Evolutionary conservation across 2,329 filamentous ascomycete genomes (phyloP).

Genomic region (Akanthomyces uredinophilus): DNA sequence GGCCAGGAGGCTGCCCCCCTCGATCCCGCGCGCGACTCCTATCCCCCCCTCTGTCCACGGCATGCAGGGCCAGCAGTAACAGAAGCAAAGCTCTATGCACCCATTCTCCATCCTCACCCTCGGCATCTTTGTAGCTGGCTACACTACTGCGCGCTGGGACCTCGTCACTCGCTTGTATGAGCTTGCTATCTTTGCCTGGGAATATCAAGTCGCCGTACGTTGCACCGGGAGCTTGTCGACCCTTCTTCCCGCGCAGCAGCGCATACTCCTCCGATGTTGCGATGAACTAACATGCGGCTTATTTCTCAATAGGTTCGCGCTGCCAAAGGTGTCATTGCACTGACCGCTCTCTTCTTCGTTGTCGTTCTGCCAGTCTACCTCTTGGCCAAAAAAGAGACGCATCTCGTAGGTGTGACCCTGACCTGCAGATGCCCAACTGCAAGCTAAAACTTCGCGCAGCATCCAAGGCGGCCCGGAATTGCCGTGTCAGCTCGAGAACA

Average conservation of each 20-base stretch:
- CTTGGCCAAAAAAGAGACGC: constrained; percentile 73
- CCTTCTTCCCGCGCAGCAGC: background rate
- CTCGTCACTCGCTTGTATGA: constrained; percentile 96
- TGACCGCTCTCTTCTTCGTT: constrained; percentile 80
- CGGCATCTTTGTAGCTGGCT: constrained; percentile 98
- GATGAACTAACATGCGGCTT: constrained; percentile 1
- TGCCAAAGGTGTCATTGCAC: constrained; percentile 74
- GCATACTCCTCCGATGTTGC: background rate
- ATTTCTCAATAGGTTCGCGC: constrained; percentile 61
- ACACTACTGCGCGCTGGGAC: constrained; percentile 99
- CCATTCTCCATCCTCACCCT: constrained; percentile 93
- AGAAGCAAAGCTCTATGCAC: constrained; percentile 71
- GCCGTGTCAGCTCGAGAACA: constrained; percentile 95
- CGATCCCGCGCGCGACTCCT: constrained; percentile 20
- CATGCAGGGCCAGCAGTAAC: constrained; percentile 37
- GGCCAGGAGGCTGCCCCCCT: background rate
- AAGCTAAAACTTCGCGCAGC: constrained; percentile 45
- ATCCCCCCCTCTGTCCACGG: constrained; percentile 24
- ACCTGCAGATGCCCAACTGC: background rate
- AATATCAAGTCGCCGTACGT: constrained; percentile 92
- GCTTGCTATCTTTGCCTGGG: constrained; percentile 94
- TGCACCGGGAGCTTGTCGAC: background rate
- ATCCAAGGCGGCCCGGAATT: constrained; percentile 70
- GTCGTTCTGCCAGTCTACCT: constrained; percentile 80
- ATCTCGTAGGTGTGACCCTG: constrained; percentile 57